A percentile compares a stretch with the other conserved stretches of the same genome.
These are phyloP conservation scores for Albatrellus ellisii DNA, from an alignment of 768 basidiomycete species.

Conservation along the genomic window DNA sequence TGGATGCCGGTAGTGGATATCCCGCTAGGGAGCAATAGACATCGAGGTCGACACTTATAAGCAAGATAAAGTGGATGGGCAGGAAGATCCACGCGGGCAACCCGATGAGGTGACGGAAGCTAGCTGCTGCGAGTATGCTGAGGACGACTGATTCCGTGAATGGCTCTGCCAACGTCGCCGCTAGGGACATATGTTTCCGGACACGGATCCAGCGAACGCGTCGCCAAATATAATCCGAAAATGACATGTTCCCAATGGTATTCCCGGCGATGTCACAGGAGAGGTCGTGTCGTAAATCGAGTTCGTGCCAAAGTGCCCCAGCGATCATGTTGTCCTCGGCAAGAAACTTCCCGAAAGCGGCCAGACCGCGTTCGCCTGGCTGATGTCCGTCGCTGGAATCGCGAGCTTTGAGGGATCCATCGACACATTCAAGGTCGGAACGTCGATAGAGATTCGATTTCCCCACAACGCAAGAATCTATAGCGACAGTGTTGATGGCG, in stretches of 20 bases:
- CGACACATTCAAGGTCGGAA: constrained; percentile 70
- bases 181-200: constrained; percentile 83
- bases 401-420: constrained; percentile 47
- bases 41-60: constrained; percentile 73
- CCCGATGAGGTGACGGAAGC: constrained; percentile 36
- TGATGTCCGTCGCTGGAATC: constrained; percentile 14
- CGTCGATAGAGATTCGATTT: constrained; percentile 93
- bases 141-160: constrained; percentile 79
- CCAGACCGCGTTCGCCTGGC: constrained; percentile 40
- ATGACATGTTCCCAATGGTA: constrained; percentile 76
- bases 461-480: constrained; percentile 94
- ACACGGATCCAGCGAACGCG: constrained; percentile 96
- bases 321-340: constrained; percentile 99
- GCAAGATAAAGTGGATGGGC: constrained; percentile 45
- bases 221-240: constrained; percentile 76
- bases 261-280: constrained; percentile 87
- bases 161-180: constrained; percentile 82
- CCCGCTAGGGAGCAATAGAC: constrained; percentile 70
- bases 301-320: constrained; percentile 84
- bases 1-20: constrained; percentile 36
- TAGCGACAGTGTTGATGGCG: constrained; percentile 77
- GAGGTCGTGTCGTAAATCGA: constrained; percentile 77
- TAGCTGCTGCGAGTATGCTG: constrained; percentile 47
- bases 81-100: constrained; percentile 42
- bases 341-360: constrained; percentile 75